These are phyloP conservation scores for Hydnomerulius pinastri DNA, from an alignment of 768 basidiomycete species.

Conservation along the genomic window DNA sequence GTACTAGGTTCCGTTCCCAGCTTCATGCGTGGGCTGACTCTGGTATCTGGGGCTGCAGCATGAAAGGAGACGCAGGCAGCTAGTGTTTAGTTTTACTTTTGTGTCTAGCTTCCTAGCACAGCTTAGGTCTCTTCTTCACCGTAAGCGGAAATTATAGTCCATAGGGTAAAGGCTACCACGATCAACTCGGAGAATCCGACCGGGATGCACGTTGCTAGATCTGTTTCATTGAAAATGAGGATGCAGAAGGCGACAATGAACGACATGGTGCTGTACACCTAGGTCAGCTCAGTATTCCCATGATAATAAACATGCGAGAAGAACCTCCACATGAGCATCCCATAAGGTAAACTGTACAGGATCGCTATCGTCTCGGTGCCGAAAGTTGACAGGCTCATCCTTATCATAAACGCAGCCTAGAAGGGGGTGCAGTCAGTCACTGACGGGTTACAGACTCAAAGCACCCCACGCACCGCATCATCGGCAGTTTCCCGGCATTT, in stretches of 20 bases:
- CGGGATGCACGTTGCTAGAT: background rate
- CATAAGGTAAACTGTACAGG: constrained; percentile 34
- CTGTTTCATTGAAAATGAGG: background rate
- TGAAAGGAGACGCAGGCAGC: too few relatives aligned
- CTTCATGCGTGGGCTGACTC: too few relatives aligned
- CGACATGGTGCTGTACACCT: background rate
- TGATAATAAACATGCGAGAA: background rate
- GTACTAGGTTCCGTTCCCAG: too few relatives aligned
- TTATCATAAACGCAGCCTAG: background rate
- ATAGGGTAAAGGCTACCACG: background rate
- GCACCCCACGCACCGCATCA: constrained; percentile 28
- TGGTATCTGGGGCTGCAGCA: too few relatives aligned
- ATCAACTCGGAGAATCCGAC: background rate
- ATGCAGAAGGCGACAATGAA: background rate
- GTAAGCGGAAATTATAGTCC: background rate
- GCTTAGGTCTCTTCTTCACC: background rate
- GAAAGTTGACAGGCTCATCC: background rate
- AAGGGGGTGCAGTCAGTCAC: background rate
- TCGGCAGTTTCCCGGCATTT: constrained; percentile 22
- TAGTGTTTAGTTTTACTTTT: background rate
- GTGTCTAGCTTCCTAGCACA: background rate
- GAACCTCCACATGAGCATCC: constrained; percentile 33
- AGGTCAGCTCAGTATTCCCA: background rate
- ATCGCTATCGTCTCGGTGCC: constrained; percentile 32
- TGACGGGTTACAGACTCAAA: background rate